Conservation (phyloP, 1,284 basidiomycete genomes). For the Melanopsichium pennsylvanicum region DNA sequence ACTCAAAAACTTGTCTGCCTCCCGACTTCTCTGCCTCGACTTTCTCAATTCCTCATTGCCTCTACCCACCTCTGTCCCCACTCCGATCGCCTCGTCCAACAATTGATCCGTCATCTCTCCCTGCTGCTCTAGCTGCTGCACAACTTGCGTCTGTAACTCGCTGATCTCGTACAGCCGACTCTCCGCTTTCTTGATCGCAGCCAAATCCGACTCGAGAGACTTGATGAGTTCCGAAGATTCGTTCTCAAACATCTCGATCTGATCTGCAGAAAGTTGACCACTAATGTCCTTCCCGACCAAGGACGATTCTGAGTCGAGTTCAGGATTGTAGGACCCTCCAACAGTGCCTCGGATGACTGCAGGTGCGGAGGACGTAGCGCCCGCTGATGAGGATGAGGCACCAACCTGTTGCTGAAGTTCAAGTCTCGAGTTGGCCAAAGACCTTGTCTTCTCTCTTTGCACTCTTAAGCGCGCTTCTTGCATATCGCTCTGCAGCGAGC, state of each 20-base stretch:
- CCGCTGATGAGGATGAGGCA: background rate
- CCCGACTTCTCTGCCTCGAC: conserved; percentile 80
- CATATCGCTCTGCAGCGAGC: conserved; percentile 80
- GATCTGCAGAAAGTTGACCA: conserved; percentile 70
- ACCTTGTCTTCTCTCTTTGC: conserved; percentile 47
- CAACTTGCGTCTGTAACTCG: conserved; percentile 84
- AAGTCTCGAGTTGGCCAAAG: conserved; percentile 34
- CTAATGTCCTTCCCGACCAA: conserved; percentile 46
- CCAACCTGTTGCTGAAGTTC: conserved; percentile 12
- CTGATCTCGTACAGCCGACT: conserved; percentile 86
- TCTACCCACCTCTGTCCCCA: conserved; percentile 81
- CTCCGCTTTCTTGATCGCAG: conserved; percentile 86
- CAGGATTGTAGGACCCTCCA: conserved; percentile 40
- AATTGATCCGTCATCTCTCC: conserved; percentile 87
- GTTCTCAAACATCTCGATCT: conserved; percentile 87
- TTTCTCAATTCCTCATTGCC: conserved; percentile 85
- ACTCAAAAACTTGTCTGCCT: conserved; percentile 81
- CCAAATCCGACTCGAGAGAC: conserved; percentile 80
- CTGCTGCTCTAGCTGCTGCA: conserved; percentile 83
- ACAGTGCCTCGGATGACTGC: conserved; percentile 42
- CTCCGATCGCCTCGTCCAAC: conserved; percentile 85
- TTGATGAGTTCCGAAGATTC: conserved; percentile 86
- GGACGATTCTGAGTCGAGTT: conserved; percentile 26
- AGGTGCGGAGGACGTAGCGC: conserved; percentile 12
- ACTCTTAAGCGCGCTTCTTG: conserved; percentile 71